Evolutionary conservation across 192 early-diverging fungal genomes (phyloP), one percentile per base, ranked within the genome.

Genomic region (Backusella tarrabulga): DNA sequence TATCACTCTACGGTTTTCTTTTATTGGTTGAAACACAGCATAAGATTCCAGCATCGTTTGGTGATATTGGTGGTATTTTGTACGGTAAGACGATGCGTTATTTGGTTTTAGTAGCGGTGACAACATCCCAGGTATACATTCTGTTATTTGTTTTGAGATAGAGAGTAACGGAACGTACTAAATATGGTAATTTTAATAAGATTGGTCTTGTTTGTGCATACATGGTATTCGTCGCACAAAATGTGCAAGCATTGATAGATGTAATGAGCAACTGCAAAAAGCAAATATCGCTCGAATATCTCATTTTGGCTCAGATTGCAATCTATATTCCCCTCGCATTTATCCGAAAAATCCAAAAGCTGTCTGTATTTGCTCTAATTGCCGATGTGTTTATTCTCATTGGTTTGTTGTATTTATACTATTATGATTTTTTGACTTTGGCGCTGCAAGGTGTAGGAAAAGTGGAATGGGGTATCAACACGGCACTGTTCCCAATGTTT

Each of bases 161-260:
- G 32, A 32, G 29, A 69, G 15, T 19, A 15, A 41, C 56, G 29
- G 41, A 11, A 41, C 23, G 7, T 26, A 60, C 56, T 60, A 26
- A 60, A 60, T 35, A 44, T 54, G 46, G 70, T 69, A 35, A 67
- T 67, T 79, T 34, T 14, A 23, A 34, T 1, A 34, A 86, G 83
- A 84, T 95, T 54, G 96, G 96, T 6, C 96, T 97, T 83, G 92
- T 93, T 70, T 97, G 95, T 76, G 96, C 95, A 1, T 96, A 96
- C 76, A 90, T 93, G 80, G 94, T 96, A 54, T 98, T 98, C 81
- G 92, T 98, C 7, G 91, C 95, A 4, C 91, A 95, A 77, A 98
- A 96, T 77, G 85, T 95, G 40, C 90, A 92, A 66, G 91, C 95
- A 36, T 83, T 92, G 68, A 83, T 93, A 71, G 90, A 93, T 79